A percentile compares a stretch with the other conserved stretches of the same genome.
These are phyloP conservation scores for Karstenula rhodostoma DNA, from an alignment of 2,329 filamentous ascomycete species.

Conservation along the genomic window DNA sequence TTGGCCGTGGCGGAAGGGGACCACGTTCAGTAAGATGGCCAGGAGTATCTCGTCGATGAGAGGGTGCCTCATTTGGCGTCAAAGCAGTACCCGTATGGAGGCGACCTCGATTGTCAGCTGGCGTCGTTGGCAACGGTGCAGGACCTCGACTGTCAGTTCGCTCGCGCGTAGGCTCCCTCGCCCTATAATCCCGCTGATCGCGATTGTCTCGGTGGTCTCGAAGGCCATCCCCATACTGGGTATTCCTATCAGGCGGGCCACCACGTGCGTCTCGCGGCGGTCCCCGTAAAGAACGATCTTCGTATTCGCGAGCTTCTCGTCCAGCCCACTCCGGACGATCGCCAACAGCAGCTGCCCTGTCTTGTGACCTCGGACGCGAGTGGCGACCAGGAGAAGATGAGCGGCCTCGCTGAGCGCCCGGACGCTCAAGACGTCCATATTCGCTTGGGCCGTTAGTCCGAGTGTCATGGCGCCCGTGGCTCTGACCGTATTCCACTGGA, in stretches of 20 bases:
- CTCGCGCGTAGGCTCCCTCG: constrained; percentile 29
- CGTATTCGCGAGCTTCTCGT: constrained; percentile 45
- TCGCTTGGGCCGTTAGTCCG: constrained; percentile 46
- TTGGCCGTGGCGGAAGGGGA: constrained; percentile 5
- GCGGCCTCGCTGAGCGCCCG: constrained; percentile 49
- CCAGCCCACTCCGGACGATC: constrained; percentile 45
- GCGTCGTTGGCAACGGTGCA: constrained; percentile 25
- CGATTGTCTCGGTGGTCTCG: constrained; percentile 39
- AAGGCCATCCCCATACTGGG: constrained; percentile 34
- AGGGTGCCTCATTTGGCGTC: constrained; percentile 30
- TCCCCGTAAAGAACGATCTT: constrained; percentile 46
- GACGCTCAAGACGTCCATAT: constrained; percentile 56
- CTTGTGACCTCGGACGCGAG: constrained; percentile 50
- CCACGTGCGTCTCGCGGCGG: constrained; percentile 43
- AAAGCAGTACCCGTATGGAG: constrained; percentile 33
- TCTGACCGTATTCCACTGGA: constrained; percentile 29
- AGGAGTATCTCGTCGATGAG: constrained; percentile 38
- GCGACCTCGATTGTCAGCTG: constrained; percentile 29
- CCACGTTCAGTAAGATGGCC: constrained; percentile 35
- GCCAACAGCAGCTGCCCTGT: constrained; percentile 28
- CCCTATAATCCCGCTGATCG: constrained; percentile 32
- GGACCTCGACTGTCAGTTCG: constrained; percentile 42
- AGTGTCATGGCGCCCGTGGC: constrained; percentile 43
- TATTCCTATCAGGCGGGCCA: constrained; percentile 31
- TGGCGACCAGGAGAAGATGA: constrained; percentile 53